A percentile compares a stretch with the other conserved stretches of the same genome.
Evolutionary conservation across 805 yeast species (phyloP).

Genomic region (Starmerella asiatica): DNA sequence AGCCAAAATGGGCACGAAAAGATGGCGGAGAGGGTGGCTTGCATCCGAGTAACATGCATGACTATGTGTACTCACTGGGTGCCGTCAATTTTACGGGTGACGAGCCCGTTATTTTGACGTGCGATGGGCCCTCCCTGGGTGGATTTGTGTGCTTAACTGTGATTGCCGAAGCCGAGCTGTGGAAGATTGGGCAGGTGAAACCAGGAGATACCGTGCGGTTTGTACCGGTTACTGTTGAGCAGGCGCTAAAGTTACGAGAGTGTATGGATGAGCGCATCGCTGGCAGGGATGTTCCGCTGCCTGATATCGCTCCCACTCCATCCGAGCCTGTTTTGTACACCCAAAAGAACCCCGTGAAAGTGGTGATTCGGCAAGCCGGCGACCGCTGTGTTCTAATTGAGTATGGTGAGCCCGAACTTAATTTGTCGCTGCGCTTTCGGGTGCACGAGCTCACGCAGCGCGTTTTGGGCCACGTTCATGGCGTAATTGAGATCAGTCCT

Average conservation of each 20-base stretch:
- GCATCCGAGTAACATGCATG: slow-evolving; percentile 98
- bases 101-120: slow-evolving; percentile 91
- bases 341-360: slow-evolving; percentile 49
- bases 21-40: slow-evolving; percentile 98
- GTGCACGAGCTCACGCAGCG: slow-evolving; percentile 67
- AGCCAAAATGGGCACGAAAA: slow-evolving; percentile 89
- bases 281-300: slow-evolving; percentile 18
- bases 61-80: slow-evolving; percentile 89
- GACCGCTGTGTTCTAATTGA: slow-evolving; percentile 85
- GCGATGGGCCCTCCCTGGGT: slow-evolving; percentile 96
- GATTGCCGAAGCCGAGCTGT: slow-evolving; percentile 88
- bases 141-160: slow-evolving; percentile 97
- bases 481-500: slow-evolving; percentile 89
- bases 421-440: slow-evolving; percentile 71
- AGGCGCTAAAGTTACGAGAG: slow-evolving; percentile 51
- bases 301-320: slow-evolving; percentile 32
- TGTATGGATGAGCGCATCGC: slow-evolving; percentile 41
- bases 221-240: slow-evolving; percentile 57
- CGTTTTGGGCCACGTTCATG: slow-evolving; percentile 52
- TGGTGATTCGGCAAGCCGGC: slow-evolving; percentile 91
- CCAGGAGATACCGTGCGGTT: slow-evolving; percentile 83
- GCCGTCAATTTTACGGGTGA: slow-evolving; percentile 98
- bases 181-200: slow-evolving; percentile 96
- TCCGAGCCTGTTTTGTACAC: slow-evolving; percentile 51
- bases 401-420: slow-evolving; percentile 81